Percentiles rank a stretch among this genome's conserved stretches.
Evolutionary conservation across 2,329 filamentous ascomycete genomes (phyloP).

Genomic region (Colletotrichum cordylinicola): DNA sequence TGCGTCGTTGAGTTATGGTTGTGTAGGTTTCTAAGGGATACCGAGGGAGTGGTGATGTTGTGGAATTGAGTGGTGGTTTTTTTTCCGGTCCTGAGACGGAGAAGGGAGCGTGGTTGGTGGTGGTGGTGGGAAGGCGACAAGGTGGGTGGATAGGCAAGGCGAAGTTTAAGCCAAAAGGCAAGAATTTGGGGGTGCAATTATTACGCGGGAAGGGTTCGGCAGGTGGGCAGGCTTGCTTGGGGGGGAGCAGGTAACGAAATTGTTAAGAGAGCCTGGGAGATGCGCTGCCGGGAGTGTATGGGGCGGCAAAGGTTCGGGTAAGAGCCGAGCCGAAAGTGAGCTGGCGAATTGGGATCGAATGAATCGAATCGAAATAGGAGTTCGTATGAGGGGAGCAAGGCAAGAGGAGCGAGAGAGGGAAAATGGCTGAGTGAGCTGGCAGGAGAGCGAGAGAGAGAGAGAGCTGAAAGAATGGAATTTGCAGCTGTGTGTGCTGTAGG

Average conservation of each 20-base stretch:
- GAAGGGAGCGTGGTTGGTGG: neutral
- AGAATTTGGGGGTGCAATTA: neutral
- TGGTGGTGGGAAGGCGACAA: neutral
- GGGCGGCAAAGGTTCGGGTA: conserved; percentile 9
- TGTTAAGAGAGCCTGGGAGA: neutral
- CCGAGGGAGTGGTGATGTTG: conserved; percentile 1
- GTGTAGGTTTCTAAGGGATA: neutral
- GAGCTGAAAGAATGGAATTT: neutral
- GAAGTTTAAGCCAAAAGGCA: neutral
- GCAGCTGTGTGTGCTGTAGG: neutral
- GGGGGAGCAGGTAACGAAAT: neutral
- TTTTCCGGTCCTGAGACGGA: neutral
- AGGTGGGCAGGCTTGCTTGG: neutral
- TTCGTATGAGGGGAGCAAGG: neutral
- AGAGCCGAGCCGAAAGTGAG: neutral
- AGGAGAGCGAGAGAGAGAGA: neutral
- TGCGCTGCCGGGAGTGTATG: neutral
- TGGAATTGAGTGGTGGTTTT: conserved; percentile 8
- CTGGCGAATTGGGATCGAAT: neutral
- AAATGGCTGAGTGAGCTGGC: neutral
- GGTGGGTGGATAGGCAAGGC: neutral
- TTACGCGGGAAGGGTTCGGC: conserved; percentile 7
- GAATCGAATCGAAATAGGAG: neutral
- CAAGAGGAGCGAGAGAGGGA: neutral
- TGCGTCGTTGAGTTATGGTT: conserved; percentile 4